Evolutionary conservation across 768 basidiomycete genomes (phyloP).

Genomic region (Hortiboletus flavorubellus): DNA sequence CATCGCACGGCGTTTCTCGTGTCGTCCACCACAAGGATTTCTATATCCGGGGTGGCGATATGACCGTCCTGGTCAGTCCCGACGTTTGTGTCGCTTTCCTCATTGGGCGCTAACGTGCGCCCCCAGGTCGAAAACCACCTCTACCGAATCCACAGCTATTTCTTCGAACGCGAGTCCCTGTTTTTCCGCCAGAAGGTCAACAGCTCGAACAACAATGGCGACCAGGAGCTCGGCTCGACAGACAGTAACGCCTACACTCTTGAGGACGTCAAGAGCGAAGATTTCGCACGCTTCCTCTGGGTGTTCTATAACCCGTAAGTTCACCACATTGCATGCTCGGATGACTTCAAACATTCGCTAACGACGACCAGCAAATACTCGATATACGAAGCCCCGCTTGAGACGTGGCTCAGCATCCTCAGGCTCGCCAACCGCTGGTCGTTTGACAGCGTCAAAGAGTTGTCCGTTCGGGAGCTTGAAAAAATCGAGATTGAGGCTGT

Average conservation of each 20-base stretch:
- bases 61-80: slow-evolving; percentile 50
- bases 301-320: slow-evolving; percentile 63
- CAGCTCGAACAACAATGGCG: slow-evolving; percentile 27
- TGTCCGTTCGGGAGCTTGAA: slow-evolving; percentile 40
- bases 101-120: slow-evolving; percentile 9
- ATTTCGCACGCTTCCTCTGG: slow-evolving; percentile 57
- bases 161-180: slow-evolving; percentile 59
- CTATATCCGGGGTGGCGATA: slow-evolving; percentile 57
- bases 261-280: slow-evolving; percentile 40
- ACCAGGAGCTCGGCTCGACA: slow-evolving; percentile 33
- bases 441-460: slow-evolving; percentile 37
- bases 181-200: slow-evolving; percentile 41
- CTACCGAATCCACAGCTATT: slow-evolving; percentile 58
- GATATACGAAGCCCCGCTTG: slow-evolving; percentile 36
- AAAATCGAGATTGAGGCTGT: slow-evolving; percentile 34
- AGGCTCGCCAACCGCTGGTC: slow-evolving; percentile 38
- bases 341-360: background rate
- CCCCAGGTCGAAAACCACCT: slow-evolving; percentile 53
- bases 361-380: slow-evolving; percentile 33
- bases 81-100: background rate
- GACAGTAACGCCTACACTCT: slow-evolving; percentile 45
- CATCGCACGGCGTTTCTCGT: slow-evolving; percentile 27
- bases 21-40: slow-evolving; percentile 42
- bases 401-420: slow-evolving; percentile 43
- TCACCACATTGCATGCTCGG: background rate